A percentile compares a stretch with the other conserved stretches of the same genome.
phyloP scores from a whole-genome alignment of 2,329 filamentous ascomycete species.

The Sphaerulina musiva region DNA sequence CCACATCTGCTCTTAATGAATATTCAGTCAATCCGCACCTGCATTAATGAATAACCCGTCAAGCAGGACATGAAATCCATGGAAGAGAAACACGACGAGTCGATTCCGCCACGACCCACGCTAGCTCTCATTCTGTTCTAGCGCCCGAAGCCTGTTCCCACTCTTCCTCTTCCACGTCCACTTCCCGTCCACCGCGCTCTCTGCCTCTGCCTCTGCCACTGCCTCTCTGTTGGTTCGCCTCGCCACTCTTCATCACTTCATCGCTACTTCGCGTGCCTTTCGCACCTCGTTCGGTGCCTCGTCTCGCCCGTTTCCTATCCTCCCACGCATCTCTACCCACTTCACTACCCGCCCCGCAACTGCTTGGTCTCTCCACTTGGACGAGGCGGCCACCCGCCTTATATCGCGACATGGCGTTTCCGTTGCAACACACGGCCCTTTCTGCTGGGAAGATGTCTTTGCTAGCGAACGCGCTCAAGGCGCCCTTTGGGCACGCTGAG shows the following conservation, averaged over 20 bases:
- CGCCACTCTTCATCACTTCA: neutral
- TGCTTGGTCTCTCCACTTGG: constrained; percentile 2
- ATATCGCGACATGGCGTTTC: constrained; percentile 45
- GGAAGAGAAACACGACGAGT: too few species aligned
- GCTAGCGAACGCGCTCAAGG: constrained; percentile 35
- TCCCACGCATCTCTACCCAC: neutral
- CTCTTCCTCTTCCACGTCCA: too few species aligned
- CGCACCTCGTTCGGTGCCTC: neutral
- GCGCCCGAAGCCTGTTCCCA: too few species aligned
- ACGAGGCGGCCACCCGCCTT: constrained; percentile 10
- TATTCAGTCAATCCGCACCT: too few species aligned
- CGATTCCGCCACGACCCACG: too few species aligned
- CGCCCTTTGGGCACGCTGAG: constrained; percentile 18
- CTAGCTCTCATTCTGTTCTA: too few species aligned
- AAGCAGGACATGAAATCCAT: too few species aligned
- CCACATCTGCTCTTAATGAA: too few species aligned
- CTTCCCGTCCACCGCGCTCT: too few species aligned
- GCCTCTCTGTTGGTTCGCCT: too few species aligned
- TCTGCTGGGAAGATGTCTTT: constrained; percentile 35
- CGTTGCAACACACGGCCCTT: constrained; percentile 44
- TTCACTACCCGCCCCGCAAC: neutral
- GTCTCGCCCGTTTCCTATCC: neutral
- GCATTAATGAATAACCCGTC: too few species aligned
- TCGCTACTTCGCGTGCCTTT: neutral
- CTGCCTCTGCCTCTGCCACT: too few species aligned